Base-by-base conservation (phyloP, 2,329 filamentous ascomycete genomes). In the Cytospora mali region DNA sequence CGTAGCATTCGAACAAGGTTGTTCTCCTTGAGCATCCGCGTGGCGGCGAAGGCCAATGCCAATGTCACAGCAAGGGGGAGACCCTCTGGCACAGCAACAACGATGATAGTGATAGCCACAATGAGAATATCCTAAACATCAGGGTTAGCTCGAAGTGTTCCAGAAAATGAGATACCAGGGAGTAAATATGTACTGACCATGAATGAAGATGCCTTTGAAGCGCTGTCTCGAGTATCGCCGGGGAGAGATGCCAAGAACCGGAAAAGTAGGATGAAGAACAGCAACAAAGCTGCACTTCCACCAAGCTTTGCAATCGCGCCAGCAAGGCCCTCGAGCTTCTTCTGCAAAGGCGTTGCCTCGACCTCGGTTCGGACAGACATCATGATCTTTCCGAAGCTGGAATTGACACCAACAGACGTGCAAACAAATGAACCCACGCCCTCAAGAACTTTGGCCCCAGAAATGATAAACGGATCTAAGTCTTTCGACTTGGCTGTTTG, bases 211-310 rank as follows among this genome's bases (percentile, higher is more conserved):
- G 72, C 76, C 75, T 92, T 92, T 56, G 83, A 75, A 0, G 84
- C 79, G 1, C 86, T 77, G 0, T 77, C 75, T 0, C 67, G 72
- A 25, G 68, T 50, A 69, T 84, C 86, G 39, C 76, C 70, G 6
- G 83, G 82, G 9, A 94, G 80, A 18, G 81, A 75, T 35, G 83
- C 88, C 27, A 91, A 78, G 72, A 93, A 94, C 70, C 91, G 88
- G 78, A 94, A 91, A 69, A 93, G 86, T 14, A 93, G 80, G 27
- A 92, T 88, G 58, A 92, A 76, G 72, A 95, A 94, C 23, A 94
- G 80, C 9, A 93, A 75, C 16, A 90, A 75, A 51, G 90, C 90
- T 33, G 91, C 88, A 61, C 85, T 85, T 68, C 88, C 86, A 29
- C 83, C 84, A 33, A 79, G 72, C 67, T 78, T 77, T 0, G 77